phyloP scores from a whole-genome alignment of 257 asterid species.

The Ilex aquifolium region DNA sequence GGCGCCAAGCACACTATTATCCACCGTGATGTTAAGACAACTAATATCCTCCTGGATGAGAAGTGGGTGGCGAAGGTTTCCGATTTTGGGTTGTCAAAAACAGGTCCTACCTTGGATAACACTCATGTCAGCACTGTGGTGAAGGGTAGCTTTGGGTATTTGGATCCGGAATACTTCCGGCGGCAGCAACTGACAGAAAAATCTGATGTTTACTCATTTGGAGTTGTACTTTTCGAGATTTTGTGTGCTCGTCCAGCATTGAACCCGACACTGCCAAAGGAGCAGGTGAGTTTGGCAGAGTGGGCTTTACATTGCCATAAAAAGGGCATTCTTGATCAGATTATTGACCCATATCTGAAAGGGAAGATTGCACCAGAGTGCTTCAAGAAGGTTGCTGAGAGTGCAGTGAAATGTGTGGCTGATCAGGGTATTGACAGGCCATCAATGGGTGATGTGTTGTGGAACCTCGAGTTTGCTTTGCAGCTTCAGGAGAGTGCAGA shows the following conservation, averaged over 20 bases:
- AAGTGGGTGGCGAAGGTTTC: no score
- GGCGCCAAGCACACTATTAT: constrained; percentile 56
- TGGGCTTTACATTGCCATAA: constrained; percentile 78
- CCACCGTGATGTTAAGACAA: constrained; percentile 88
- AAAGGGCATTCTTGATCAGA: constrained; percentile 70
- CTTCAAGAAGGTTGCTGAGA: constrained; percentile 75
- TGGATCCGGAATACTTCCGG: constrained; percentile 84
- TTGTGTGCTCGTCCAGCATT: constrained; percentile 16
- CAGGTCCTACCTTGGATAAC: no score
- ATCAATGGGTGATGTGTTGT: constrained; percentile 86
- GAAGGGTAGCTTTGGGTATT: constrained; percentile 71
- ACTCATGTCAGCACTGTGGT: no score
- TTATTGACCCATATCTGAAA: constrained; percentile 71
- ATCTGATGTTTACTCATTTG: constrained; percentile 21
- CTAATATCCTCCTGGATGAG: constrained; percentile 53
- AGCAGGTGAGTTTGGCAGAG: constrained; percentile 79
- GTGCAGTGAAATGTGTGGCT: constrained; percentile 75
- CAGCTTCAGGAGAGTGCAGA: constrained; percentile 93
- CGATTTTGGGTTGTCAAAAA: no score
- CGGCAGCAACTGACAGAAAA: constrained; percentile 57
- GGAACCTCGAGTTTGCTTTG: constrained; percentile 87
- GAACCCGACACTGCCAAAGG: constrained; percentile 1
- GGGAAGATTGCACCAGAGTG: constrained; percentile 87
- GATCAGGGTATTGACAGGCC: constrained; percentile 82
- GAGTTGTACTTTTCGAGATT: constrained; percentile 18